Evolutionary conservation across 768 basidiomycete species (phyloP), one percentile per base, ranked within the genome.

Genomic region (Rubroboletus satanas): DNA sequence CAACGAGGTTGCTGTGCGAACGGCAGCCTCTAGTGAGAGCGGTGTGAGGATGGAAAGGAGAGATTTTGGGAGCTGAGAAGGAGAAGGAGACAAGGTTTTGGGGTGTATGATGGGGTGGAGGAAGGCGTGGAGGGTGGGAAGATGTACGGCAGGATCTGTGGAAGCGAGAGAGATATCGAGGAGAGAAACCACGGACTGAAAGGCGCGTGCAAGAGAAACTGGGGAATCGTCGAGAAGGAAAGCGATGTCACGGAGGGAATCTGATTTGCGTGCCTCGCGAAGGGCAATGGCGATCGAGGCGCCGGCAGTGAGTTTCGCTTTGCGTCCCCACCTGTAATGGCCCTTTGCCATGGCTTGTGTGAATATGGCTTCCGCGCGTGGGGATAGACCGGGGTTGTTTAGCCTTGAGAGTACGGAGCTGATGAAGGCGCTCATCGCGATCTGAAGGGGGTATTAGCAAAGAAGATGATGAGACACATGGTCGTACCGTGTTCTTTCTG

Each of bases 311-410:
- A 82, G 73, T 68, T 81, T 89, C 21, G 90, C 84, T 58, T 79
- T 84, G 49, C 82, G 77, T 36, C 91, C 90, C 90, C 90, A 93
- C 36, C 80, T 81, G 65, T 82, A 85, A 10, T 74, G 68, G 14
- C 79, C 81, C 32, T 74, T 75, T 23, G 71, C 56, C 81, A 84
- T 88, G 26, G 82, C 81, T 60, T 85, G 83, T 71, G 80, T 79
- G 71, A 92, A 92, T 28, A 93, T 70, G 52, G 76, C 76, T 55
- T 78, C 79, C 12, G 86, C 85, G 59, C 90, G 87, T 60, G 81
- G 76, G 57, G 83, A 76, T 62, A 84, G 73, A 66, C 83, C 84
- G 61, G 83, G 70, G 55, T 76, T 78, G 62, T 79, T 79, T 29
- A 90, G 73, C 61, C 81, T 82, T 46, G 75, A 71, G 53, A 85